Conservation (phyloP, 768 basidiomycete species). For the Cantharellus anzutake region DNA sequence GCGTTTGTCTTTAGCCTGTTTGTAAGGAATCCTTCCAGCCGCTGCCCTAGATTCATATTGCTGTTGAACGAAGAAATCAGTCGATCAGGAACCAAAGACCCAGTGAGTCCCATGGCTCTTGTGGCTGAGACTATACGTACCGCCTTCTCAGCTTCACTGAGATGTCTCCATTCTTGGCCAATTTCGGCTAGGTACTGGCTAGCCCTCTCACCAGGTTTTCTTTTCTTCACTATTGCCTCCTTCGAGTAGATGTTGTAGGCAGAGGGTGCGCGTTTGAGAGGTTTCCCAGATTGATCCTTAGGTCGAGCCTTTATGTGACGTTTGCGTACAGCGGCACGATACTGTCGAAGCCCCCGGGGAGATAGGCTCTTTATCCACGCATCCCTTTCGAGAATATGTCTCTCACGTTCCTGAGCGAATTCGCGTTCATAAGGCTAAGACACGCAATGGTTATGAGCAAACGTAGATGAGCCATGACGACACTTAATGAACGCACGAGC, state of each 20-base stretch:
- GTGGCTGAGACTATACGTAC: not conserved
- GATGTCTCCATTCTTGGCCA: not conserved
- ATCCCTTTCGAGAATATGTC: not conserved
- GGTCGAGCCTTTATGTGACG: not conserved
- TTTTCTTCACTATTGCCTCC: not conserved
- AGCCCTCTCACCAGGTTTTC: not conserved
- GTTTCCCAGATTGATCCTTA: not conserved
- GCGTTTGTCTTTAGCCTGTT: too few relatives aligned
- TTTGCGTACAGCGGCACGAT: not conserved
- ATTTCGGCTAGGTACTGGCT: not conserved
- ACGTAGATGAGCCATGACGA: not conserved
- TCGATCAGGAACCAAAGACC: too few relatives aligned
- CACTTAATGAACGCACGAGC: not conserved
- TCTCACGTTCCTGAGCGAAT: not conserved
- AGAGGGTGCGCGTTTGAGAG: not conserved
- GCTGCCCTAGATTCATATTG: too few relatives aligned
- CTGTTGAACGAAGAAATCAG: too few relatives aligned
- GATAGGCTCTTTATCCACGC: not conserved
- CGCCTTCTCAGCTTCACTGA: not conserved
- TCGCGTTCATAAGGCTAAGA: not conserved
- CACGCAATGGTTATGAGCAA: not conserved
- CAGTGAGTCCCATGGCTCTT: too few relatives aligned
- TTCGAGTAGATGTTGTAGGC: not conserved
- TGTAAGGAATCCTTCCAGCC: too few relatives aligned
- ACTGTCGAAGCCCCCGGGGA: not conserved